Evolutionary conservation across 805 yeast genomes (phyloP).

Genomic region (Saccharomycopsis malanga): DNA sequence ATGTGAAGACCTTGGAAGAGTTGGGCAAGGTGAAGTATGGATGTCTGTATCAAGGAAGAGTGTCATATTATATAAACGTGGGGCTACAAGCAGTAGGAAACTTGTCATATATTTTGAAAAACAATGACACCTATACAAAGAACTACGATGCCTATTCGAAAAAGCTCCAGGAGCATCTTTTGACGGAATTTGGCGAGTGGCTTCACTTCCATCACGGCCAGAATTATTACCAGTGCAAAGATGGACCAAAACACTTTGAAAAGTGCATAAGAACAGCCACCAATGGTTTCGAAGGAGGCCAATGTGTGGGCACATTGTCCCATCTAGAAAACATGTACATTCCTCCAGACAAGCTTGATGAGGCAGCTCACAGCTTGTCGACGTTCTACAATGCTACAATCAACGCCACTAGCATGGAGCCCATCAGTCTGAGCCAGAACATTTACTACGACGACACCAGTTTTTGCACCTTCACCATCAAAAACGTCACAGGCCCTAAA

Average conservation of each 20-base stretch:
- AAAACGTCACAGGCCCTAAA: conserved; percentile 14
- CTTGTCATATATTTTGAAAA: conserved; percentile 13
- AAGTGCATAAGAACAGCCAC: not conserved
- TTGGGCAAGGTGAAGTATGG: conserved; percentile 10
- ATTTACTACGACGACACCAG: not conserved
- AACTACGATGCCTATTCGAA: conserved; percentile 14
- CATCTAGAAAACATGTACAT: conserved; percentile 7
- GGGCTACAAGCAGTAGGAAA: conserved; percentile 13
- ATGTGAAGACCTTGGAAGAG: not conserved
- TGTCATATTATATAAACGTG: conserved; percentile 9
- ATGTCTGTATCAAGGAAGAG: conserved; percentile 13
- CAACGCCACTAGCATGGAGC: conserved; percentile 4
- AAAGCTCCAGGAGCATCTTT: conserved; percentile 9
- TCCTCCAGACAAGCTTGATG: not conserved
- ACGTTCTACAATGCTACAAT: conserved; percentile 8
- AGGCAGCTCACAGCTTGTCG: conserved; percentile 2
- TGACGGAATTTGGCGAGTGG: conserved; percentile 15
- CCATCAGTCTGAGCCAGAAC: not conserved
- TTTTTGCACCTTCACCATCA: conserved; percentile 4
- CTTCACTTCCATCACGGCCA: not conserved
- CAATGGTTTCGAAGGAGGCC: not conserved
- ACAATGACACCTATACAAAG: conserved; percentile 6
- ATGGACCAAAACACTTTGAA: not conserved
- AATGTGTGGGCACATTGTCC: not conserved
- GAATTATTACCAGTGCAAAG: conserved; percentile 8